Evolutionary conservation across 495 filamentous ascomycete genomes (phyloP).

Genomic region (Thermothielavioides terrestris): DNA sequence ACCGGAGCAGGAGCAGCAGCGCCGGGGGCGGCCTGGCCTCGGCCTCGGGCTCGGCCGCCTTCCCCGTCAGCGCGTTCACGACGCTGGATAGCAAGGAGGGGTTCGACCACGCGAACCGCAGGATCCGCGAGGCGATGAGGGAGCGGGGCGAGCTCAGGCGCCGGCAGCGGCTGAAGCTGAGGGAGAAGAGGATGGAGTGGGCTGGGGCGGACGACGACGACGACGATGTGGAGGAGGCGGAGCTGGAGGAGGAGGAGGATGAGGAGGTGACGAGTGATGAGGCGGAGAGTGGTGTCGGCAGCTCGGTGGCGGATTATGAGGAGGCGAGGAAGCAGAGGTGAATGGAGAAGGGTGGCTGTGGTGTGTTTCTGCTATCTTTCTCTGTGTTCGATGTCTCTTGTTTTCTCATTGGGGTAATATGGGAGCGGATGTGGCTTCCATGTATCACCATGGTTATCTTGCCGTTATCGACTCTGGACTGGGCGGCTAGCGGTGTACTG

Average conservation of each 20-base stretch:
- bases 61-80: slow-evolving; percentile 65
- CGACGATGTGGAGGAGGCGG: slow-evolving; percentile 21
- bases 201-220: slow-evolving; percentile 23
- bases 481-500: too few species aligned
- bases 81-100: slow-evolving; percentile 59
- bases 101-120: slow-evolving; percentile 73
- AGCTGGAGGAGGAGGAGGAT: slow-evolving; percentile 23
- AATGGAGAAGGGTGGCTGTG: not conserved
- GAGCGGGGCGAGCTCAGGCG: slow-evolving; percentile 69
- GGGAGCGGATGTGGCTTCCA: too few species aligned
- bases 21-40: slow-evolving; percentile 38
- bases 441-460: too few species aligned
- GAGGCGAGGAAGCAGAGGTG: not conserved
- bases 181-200: slow-evolving; percentile 45
- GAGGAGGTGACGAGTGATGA: slow-evolving; percentile 16
- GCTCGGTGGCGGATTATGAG: not conserved
- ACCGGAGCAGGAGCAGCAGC: slow-evolving; percentile 63
- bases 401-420: too few species aligned
- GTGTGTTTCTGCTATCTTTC: not conserved
- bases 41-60: slow-evolving; percentile 46
- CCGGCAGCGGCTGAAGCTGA: too few species aligned
- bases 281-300: slow-evolving; percentile 10
- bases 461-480: too few species aligned
- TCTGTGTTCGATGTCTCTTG: not conserved
- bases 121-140: slow-evolving; percentile 80